phyloP scores from a whole-genome alignment of 2,329 filamentous ascomycete species.

The Juglanconis oblonga region DNA sequence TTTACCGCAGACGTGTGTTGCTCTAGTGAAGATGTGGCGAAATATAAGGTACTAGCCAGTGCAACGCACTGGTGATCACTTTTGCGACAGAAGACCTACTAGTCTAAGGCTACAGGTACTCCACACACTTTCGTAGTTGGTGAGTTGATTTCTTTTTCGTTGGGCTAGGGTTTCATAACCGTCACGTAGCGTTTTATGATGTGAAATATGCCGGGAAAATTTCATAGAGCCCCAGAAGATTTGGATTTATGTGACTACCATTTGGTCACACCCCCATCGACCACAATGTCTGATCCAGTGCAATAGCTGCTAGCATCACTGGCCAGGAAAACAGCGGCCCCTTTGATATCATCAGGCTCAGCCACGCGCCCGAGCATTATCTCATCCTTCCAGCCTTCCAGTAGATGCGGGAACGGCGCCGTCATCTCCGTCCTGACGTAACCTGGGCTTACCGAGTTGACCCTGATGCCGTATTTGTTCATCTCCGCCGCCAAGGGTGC shows the following conservation, averaged over 20 bases:
- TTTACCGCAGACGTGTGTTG: no score
- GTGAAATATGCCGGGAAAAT: no score
- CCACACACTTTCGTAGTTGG: no score
- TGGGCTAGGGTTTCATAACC: no score
- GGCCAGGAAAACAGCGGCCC: slow-evolving; percentile 45
- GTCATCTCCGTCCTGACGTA: slow-evolving; percentile 36
- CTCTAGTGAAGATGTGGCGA: no score
- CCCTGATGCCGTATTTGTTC: slow-evolving; percentile 35
- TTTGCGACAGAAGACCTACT: no score
- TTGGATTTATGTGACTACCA: slow-evolving; percentile 27
- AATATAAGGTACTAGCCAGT: no score
- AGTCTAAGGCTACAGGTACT: no score
- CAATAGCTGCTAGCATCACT: slow-evolving; percentile 42
- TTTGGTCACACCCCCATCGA: slow-evolving; percentile 41
- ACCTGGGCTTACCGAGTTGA: slow-evolving; percentile 39
- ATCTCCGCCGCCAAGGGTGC: slow-evolving; percentile 45
- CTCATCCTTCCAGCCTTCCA: slow-evolving; percentile 47
- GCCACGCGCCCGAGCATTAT: slow-evolving; percentile 46
- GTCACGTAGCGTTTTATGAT: no score
- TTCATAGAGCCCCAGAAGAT: no score
- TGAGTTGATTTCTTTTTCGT: no score
- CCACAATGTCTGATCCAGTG: slow-evolving; percentile 42
- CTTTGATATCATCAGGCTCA: slow-evolving; percentile 48
- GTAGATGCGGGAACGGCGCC: slow-evolving; percentile 40
- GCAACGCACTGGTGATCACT: no score